Conservation (phyloP, 352 stramenopile species). For the Chrysophaeum taylorii region DNA sequence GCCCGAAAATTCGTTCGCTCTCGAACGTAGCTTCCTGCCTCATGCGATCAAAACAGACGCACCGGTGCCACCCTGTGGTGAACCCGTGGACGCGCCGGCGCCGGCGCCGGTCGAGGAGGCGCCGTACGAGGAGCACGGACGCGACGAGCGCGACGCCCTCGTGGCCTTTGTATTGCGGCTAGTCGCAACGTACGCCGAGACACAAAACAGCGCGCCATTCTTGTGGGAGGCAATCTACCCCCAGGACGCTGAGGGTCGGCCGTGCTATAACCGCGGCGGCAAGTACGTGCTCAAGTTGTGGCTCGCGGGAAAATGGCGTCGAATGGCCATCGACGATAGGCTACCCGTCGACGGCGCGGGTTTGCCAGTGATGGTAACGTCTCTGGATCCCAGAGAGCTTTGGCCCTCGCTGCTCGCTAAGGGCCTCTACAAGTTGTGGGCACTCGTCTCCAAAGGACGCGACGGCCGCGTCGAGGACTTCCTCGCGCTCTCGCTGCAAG, state of each 20-base stretch:
- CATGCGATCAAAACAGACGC: too few species aligned
- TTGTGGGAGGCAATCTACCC: slow-evolving; percentile 67
- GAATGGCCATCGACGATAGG: slow-evolving; percentile 84
- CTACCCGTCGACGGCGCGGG: slow-evolving; percentile 64
- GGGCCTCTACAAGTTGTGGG: slow-evolving; percentile 20
- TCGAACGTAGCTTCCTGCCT: too few species aligned
- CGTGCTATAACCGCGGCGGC: slow-evolving; percentile 72
- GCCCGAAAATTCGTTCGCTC: too few species aligned
- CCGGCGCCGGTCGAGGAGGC: too few species aligned
- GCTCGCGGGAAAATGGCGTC: slow-evolving; percentile 76
- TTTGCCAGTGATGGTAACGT: slow-evolving; percentile 16
- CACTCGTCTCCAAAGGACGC: not conserved
- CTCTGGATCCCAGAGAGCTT: slow-evolving; percentile 22
- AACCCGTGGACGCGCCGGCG: too few species aligned
- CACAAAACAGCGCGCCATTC: slow-evolving; percentile 12
- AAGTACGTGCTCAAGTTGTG: slow-evolving; percentile 95
- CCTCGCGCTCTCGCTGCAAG: not conserved
- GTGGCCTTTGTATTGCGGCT: not conserved
- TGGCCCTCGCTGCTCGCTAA: slow-evolving; percentile 31
- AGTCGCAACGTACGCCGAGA: not conserved
- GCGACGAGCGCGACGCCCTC: not conserved
- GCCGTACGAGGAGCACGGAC: too few species aligned
- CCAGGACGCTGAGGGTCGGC: slow-evolving; percentile 52
- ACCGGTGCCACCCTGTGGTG: too few species aligned
- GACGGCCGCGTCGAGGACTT: slow-evolving; percentile 8